Percentiles rank a stretch among this genome's conserved stretches.
Conservation (phyloP, 495 filamentous ascomycete species). For the Lasiosphaeria ovina region DNA sequence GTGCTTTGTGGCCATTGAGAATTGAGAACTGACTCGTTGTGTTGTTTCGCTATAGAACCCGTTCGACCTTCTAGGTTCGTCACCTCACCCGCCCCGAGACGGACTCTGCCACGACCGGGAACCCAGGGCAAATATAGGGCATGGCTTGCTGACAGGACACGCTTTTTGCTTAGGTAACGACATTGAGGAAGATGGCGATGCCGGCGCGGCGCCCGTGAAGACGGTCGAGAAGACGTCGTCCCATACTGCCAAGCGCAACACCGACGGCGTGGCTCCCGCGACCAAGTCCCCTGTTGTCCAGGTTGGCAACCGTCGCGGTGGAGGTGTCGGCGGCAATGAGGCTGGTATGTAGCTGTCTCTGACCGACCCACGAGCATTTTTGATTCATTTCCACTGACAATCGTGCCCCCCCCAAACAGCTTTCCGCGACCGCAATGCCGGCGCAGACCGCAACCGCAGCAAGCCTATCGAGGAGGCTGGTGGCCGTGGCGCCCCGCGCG, state of each 20-base stretch:
- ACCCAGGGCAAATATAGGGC: constrained; percentile 7
- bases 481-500: constrained; percentile 48
- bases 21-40: constrained; percentile 27
- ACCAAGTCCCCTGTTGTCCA: constrained; percentile 41
- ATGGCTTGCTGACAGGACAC: background rate
- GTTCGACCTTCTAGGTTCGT: constrained; percentile 81
- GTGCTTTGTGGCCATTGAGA: background rate
- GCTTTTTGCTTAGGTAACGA: constrained; percentile 64
- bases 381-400: constrained; percentile 14
- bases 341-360: constrained; percentile 57
- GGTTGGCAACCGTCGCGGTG: constrained; percentile 52
- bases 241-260: constrained; percentile 86
- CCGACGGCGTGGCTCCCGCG: constrained; percentile 68
- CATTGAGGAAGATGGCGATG: constrained; percentile 77
- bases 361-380: constrained; percentile 5
- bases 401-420: constrained; percentile 50
- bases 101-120: background rate
- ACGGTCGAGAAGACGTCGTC: constrained; percentile 79
- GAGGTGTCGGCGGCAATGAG: constrained; percentile 65
- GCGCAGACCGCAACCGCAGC: constrained; percentile 75
- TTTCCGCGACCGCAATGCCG: constrained; percentile 88
- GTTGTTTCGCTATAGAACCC: constrained; percentile 58
- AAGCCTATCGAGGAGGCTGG: constrained; percentile 71
- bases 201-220: constrained; percentile 69
- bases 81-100: background rate